Evolutionary conservation across 2,329 filamentous ascomycete genomes (phyloP).

Genomic region (Nakataea oryzae): DNA sequence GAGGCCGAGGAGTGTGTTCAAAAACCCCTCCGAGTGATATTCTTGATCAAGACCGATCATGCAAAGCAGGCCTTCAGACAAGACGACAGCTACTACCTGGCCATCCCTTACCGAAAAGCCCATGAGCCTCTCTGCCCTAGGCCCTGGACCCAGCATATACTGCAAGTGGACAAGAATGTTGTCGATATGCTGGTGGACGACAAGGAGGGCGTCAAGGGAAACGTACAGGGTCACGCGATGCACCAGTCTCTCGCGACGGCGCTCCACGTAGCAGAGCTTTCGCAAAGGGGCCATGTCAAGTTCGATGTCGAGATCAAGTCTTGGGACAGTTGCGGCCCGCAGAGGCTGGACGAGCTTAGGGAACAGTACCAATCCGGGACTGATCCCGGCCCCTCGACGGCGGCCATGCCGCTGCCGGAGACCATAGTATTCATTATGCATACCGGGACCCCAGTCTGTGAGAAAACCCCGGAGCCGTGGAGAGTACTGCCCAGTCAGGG

Average conservation of each 20-base stretch:
- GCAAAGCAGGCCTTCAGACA: too few relatives aligned
- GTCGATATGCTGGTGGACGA: background rate
- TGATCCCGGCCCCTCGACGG: too few relatives aligned
- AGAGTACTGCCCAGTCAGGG: background rate
- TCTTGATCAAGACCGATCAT: background rate
- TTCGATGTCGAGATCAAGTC: background rate
- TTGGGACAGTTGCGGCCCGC: background rate
- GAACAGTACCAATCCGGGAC: background rate
- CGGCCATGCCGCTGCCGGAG: background rate
- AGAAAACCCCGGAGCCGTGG: background rate
- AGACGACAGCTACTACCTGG: background rate
- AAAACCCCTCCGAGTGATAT: background rate
- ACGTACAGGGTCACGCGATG: background rate
- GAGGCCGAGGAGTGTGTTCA: background rate
- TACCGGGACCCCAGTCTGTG: background rate
- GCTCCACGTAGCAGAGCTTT: background rate
- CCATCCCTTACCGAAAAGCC: background rate
- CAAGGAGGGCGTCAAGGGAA: background rate
- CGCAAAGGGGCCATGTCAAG: background rate
- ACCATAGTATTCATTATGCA: background rate
- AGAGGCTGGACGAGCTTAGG: background rate
- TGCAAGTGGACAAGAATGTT: background rate
- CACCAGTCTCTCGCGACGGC: background rate
- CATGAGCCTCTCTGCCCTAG: slow-evolving; percentile 3
- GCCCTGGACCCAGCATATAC: background rate